Conservation (phyloP, 768 basidiomycete genomes). For the Boletus reticuloceps region DNA sequence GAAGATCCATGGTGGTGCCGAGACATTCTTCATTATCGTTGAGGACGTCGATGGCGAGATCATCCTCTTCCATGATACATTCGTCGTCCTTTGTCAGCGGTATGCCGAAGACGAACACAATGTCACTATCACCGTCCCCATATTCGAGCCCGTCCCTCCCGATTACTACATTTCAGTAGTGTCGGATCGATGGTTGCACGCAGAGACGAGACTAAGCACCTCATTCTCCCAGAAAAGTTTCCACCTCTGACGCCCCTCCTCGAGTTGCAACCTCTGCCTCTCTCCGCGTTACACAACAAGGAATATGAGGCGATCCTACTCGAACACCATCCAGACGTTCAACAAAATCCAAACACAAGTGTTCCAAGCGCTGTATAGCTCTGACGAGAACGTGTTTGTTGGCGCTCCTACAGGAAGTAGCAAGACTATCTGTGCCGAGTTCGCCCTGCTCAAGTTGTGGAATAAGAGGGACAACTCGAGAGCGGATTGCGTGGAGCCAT, state of each 20-base stretch:
- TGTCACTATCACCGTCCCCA: constrained; percentile 91
- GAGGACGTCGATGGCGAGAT: constrained; percentile 98
- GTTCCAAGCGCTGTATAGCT: constrained; percentile 95
- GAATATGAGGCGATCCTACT: constrained; percentile 87
- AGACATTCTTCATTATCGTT: constrained; percentile 58
- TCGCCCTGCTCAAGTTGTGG: too few relatives aligned
- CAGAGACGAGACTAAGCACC: constrained; percentile 54
- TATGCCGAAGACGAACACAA: constrained; percentile 94
- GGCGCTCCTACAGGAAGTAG: constrained; percentile 49
- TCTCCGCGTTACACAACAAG: constrained; percentile 89
- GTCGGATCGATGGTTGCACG: constrained; percentile 78
- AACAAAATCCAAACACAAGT: constrained; percentile 45
- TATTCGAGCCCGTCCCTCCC: constrained; percentile 96
- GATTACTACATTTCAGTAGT: constrained; percentile 97
- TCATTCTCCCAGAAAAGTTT: constrained; percentile 96
- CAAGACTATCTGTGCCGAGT: too few relatives aligned
- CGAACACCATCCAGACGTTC: constrained; percentile 75
- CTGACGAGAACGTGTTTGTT: constrained; percentile 95
- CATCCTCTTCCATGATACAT: constrained; percentile 85
- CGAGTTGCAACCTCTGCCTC: constrained; percentile 86
- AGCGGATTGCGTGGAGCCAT: too few relatives aligned
- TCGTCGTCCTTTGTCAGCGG: constrained; percentile 26
- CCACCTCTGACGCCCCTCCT: constrained; percentile 92
- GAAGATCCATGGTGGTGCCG: constrained; percentile 72
- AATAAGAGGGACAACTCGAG: too few relatives aligned